Evolutionary conservation across 768 basidiomycete genomes (phyloP).

Genomic region (Auriscalpium microsporum): DNA sequence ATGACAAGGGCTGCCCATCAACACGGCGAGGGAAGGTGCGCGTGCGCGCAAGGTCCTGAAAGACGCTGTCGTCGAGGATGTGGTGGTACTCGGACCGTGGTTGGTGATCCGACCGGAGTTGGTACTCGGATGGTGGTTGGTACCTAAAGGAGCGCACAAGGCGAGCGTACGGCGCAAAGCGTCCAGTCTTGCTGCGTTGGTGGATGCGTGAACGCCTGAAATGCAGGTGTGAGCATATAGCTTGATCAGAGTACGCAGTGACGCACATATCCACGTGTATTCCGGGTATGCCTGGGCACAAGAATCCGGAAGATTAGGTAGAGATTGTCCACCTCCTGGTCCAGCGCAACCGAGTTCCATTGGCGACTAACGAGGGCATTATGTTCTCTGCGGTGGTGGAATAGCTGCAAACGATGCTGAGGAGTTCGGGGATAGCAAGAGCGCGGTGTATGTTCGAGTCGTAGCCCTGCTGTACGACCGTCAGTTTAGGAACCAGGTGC

Average conservation of each 20-base stretch:
- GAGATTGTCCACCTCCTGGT: constrained; percentile 10
- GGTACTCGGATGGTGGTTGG: background rate
- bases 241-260: background rate
- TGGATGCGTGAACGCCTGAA: constrained; percentile 2
- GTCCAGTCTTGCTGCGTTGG: constrained; percentile 13
- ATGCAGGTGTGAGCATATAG: background rate
- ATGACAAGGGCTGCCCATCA: no score
- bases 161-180: constrained; percentile 12
- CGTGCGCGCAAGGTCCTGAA: constrained; percentile 12
- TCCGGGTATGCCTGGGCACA: background rate
- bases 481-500: no score
- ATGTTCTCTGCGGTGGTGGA: constrained; percentile 5
- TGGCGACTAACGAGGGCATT: constrained; percentile 9
- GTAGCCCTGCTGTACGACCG: background rate
- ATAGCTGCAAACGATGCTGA: constrained; percentile 9
- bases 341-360: constrained; percentile 11
- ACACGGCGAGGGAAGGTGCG: constrained; percentile 13
- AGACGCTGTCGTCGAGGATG: constrained; percentile 3
- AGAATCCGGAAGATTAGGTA: constrained; percentile 6
- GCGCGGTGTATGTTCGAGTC: constrained; percentile 13
- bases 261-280: background rate
- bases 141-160: constrained; percentile 11
- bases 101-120: background rate
- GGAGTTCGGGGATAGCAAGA: constrained; percentile 11
- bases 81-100: background rate